Evolutionary conservation across 768 basidiomycete genomes (phyloP).

Genomic region (Hemileccinum impolitum): DNA sequence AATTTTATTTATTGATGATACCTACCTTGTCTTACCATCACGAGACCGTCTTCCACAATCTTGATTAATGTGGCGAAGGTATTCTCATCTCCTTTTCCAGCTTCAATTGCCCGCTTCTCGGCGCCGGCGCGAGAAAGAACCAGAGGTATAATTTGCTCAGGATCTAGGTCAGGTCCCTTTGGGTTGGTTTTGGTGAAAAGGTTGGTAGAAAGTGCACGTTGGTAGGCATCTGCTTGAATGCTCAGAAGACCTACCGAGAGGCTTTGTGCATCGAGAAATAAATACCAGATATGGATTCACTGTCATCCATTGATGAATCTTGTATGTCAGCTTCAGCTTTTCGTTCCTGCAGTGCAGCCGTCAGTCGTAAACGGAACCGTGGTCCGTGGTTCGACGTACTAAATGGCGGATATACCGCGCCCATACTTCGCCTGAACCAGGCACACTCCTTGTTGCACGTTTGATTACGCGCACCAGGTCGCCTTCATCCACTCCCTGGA

Average conservation of each 20-base stretch:
- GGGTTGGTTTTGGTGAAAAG: slow-evolving; percentile 39
- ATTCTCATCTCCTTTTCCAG: slow-evolving; percentile 48
- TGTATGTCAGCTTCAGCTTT: slow-evolving; percentile 7
- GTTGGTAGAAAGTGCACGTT: slow-evolving; percentile 51
- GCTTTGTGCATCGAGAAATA: not conserved
- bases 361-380: not conserved
- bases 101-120: slow-evolving; percentile 54
- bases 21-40: slow-evolving; percentile 56
- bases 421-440: slow-evolving; percentile 76
- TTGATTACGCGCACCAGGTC: slow-evolving; percentile 42
- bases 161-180: slow-evolving; percentile 36
- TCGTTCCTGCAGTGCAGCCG: slow-evolving; percentile 17
- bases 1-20: not conserved
- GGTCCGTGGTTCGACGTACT: slow-evolving; percentile 37
- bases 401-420: slow-evolving; percentile 71
- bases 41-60: slow-evolving; percentile 61
- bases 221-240: slow-evolving; percentile 48
- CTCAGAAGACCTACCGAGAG: slow-evolving; percentile 6
- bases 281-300: slow-evolving; percentile 28
- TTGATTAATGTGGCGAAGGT: slow-evolving; percentile 50
- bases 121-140: slow-evolving; percentile 63
- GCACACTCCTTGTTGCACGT: slow-evolving; percentile 69
- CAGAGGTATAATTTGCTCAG: slow-evolving; percentile 63
- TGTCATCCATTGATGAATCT: slow-evolving; percentile 17
- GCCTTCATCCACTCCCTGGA: slow-evolving; percentile 41